A percentile compares a stretch with the other conserved stretches of the same genome.
phyloP scores from a whole-genome alignment of 2,329 filamentous ascomycete genomes.

The Thelonectria olida region DNA sequence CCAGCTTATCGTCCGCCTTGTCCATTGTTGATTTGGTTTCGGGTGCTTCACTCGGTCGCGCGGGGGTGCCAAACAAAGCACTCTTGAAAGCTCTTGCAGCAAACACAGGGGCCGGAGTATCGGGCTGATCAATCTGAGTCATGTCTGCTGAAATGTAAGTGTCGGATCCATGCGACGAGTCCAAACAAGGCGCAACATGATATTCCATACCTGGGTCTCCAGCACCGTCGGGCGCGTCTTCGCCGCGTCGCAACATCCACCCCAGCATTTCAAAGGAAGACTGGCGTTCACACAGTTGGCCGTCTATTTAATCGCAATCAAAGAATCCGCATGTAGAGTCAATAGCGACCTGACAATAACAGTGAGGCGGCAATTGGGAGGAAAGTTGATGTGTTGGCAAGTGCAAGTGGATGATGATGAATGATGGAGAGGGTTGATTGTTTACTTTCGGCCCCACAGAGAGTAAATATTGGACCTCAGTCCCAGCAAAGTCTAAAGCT shows the following conservation, averaged over 20 bases:
- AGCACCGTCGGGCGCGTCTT: conserved; percentile 47
- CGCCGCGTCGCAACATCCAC: conserved; percentile 64
- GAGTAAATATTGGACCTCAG: conserved; percentile 12
- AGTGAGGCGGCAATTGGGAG: conserved; percentile 22
- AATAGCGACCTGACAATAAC: conserved; percentile 16
- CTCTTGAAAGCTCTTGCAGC: conserved; percentile 72
- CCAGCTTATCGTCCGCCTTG: conserved; percentile 34
- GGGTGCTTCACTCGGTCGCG: conserved; percentile 44
- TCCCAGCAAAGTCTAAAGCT: not conserved
- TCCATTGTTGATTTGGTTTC: conserved; percentile 39
- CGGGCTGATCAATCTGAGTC: conserved; percentile 64
- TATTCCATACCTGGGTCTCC: conserved; percentile 42
- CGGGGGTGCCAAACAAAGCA: conserved; percentile 70
- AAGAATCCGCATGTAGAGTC: conserved; percentile 26
- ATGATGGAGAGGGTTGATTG: conserved; percentile 24
- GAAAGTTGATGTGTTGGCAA: conserved; percentile 15
- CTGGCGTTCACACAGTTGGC: not conserved
- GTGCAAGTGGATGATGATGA: conserved; percentile 2
- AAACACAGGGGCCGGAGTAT: conserved; percentile 73
- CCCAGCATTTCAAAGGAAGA: conserved; percentile 58
- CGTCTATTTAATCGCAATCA: conserved; percentile 11
- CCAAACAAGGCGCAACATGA: not conserved
- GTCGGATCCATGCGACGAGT: not conserved
- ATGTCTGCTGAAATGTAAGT: conserved; percentile 43
- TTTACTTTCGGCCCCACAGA: conserved; percentile 23